These are phyloP conservation scores for Scheffersomyces ergatensis DNA, from an alignment of 805 yeast species.

Conservation along the genomic window DNA sequence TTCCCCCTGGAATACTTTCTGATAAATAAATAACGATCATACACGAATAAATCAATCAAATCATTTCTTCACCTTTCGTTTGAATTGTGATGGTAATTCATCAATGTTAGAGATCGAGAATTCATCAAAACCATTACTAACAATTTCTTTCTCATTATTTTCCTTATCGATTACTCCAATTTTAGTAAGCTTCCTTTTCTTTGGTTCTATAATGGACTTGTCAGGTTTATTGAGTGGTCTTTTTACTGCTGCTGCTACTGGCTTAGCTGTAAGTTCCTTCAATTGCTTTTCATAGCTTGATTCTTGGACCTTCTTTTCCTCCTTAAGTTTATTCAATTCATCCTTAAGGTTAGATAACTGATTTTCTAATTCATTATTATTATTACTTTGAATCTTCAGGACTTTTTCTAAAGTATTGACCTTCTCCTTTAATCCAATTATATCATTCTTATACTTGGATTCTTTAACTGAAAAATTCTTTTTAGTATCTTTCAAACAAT, in stretches of 20 bases:
- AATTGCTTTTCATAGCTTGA: neutral
- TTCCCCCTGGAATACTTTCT: too few relatives aligned
- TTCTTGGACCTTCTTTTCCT: neutral
- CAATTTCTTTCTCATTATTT: neutral
- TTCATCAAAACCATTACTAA: neutral
- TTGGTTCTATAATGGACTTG: neutral
- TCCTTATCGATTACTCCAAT: too few relatives aligned
- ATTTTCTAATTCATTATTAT: constrained; percentile 3
- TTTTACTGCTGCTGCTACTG: neutral
- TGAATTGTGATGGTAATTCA: neutral
- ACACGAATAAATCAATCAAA: too few relatives aligned
- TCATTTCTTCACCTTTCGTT: neutral
- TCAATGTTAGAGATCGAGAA: constrained; percentile 2
- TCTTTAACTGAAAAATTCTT: constrained; percentile 1
- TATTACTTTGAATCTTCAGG: constrained; percentile 27
- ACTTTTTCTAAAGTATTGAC: constrained; percentile 12
- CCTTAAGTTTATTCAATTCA: neutral
- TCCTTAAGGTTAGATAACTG: neutral
- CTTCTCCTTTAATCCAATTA: constrained; percentile 2
- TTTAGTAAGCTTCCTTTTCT: constrained; percentile 3
- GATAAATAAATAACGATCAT: too few relatives aligned
- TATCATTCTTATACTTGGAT: constrained; percentile 2
- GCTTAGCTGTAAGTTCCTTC: neutral
- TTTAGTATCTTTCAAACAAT: constrained; percentile 6
- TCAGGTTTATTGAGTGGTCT: neutral